phyloP scores from a whole-genome alignment of 208 protist species.

The Tritrichomonas musculus region DNA sequence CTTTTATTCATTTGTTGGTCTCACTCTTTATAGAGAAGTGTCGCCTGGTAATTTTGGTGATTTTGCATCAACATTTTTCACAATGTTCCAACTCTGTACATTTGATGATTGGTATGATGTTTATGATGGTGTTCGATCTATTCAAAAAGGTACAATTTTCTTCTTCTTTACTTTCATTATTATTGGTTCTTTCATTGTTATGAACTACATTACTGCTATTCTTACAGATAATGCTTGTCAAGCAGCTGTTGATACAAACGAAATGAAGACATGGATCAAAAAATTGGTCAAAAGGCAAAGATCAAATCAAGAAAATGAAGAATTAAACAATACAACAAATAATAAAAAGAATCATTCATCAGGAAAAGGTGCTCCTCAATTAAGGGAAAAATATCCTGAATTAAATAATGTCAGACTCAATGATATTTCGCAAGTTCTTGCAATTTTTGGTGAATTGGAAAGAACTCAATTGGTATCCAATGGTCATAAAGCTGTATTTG shows the following conservation, averaged over 20 bases:
- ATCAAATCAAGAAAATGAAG: neutral
- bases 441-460: neutral
- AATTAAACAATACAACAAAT: too few relatives aligned
- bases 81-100: neutral
- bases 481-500: neutral
- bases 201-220: neutral
- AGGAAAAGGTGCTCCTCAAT: neutral
- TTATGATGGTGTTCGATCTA: neutral
- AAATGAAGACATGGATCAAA: neutral
- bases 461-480: neutral
- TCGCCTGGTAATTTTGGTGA: neutral
- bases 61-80: neutral
- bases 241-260: neutral
- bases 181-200: neutral
- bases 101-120: slow-evolving; percentile 1
- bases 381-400: neutral
- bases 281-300: neutral
- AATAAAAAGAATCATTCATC: neutral
- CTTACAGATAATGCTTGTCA: neutral
- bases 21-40: neutral
- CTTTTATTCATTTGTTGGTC: neutral
- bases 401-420: neutral
- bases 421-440: neutral
- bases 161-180: neutral
- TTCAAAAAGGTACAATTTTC: neutral